phyloP scores from a whole-genome alignment of 2,329 filamentous ascomycete genomes.

The Fusarium pseudonygamai region DNA sequence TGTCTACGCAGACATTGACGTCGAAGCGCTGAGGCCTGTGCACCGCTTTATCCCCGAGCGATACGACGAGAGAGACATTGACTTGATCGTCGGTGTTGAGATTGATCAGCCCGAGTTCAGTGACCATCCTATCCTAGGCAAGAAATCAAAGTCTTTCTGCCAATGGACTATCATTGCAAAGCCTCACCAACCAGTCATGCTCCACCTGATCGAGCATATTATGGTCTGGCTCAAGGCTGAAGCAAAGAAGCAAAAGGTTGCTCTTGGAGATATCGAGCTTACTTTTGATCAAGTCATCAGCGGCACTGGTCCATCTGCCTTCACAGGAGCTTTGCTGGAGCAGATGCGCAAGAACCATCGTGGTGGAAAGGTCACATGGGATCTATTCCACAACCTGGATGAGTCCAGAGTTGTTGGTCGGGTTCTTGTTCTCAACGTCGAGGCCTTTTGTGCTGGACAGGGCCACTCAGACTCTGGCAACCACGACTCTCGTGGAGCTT shows the following conservation, averaged over 20 bases:
- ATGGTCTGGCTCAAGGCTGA: conserved; percentile 71
- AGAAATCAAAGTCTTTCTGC: conserved; percentile 76
- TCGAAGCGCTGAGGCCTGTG: conserved; percentile 49
- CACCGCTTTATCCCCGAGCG: conserved; percentile 57
- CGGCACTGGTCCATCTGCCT: conserved; percentile 77
- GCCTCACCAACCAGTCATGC: conserved; percentile 73
- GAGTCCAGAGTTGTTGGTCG: conserved; percentile 73
- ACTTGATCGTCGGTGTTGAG: conserved; percentile 76
- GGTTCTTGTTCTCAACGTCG: conserved; percentile 73
- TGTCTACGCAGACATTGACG: conserved; percentile 69
- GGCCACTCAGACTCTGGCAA: conserved; percentile 78
- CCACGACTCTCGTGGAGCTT: conserved; percentile 70
- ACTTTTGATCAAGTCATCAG: conserved; percentile 79
- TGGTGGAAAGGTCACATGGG: conserved; percentile 63
- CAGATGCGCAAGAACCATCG: conserved; percentile 65
- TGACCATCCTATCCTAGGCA: conserved; percentile 71
- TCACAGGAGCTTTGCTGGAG: conserved; percentile 70
- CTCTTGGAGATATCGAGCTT: conserved; percentile 69
- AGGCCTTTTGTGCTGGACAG: conserved; percentile 77
- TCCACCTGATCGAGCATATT: conserved; percentile 74
- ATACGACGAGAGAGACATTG: conserved; percentile 70
- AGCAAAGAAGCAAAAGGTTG: conserved; percentile 65
- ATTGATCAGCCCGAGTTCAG: conserved; percentile 74
- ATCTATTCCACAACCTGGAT: conserved; percentile 70
- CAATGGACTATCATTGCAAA: conserved; percentile 81